These are phyloP conservation scores for Strobilomyces confusus DNA, from an alignment of 768 basidiomycete genomes.

Conservation along the genomic window DNA sequence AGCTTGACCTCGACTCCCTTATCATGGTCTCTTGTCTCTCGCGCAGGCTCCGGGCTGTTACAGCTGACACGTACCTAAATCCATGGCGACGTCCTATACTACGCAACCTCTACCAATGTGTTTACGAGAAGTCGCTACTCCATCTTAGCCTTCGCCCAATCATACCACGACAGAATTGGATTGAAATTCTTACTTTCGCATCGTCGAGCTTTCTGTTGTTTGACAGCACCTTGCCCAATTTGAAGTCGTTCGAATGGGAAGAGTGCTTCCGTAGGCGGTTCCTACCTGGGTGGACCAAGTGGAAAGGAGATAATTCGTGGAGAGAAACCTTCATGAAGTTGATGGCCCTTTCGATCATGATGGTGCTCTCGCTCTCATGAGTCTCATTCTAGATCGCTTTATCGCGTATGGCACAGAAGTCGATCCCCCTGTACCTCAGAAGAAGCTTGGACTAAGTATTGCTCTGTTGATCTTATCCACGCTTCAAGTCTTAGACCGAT, in stretches of 20 bases:
- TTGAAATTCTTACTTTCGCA: slow-evolving; percentile 68
- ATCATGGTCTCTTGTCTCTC: slow-evolving; percentile 59
- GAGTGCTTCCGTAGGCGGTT: slow-evolving; percentile 70
- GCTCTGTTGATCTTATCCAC: not conserved
- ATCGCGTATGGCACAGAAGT: slow-evolving; percentile 67
- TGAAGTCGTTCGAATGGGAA: slow-evolving; percentile 66
- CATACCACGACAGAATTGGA: slow-evolving; percentile 77
- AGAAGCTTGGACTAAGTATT: slow-evolving; percentile 81
- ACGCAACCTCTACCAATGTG: slow-evolving; percentile 43
- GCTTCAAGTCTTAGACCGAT: not conserved
- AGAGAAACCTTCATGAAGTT: slow-evolving; percentile 65
- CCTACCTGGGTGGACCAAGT: slow-evolving; percentile 71
- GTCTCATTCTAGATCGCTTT: slow-evolving; percentile 44
- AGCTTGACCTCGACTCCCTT: slow-evolving; percentile 62
- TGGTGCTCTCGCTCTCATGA: slow-evolving; percentile 5
- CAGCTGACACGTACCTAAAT: slow-evolving; percentile 62
- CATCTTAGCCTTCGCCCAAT: slow-evolving; percentile 59
- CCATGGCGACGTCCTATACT: slow-evolving; percentile 75
- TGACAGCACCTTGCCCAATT: slow-evolving; percentile 64
- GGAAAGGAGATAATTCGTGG: slow-evolving; percentile 64
- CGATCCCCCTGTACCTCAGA: slow-evolving; percentile 68
- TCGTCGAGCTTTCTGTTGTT: slow-evolving; percentile 60
- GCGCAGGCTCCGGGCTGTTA: slow-evolving; percentile 50
- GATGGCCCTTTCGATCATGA: slow-evolving; percentile 22
- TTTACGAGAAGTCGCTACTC: slow-evolving; percentile 49